Percentiles rank a stretch among this genome's conserved stretches.
These are phyloP conservation scores for Colletotrichum salicis DNA, from an alignment of 2,329 filamentous ascomycete species.

Conservation along the genomic window DNA sequence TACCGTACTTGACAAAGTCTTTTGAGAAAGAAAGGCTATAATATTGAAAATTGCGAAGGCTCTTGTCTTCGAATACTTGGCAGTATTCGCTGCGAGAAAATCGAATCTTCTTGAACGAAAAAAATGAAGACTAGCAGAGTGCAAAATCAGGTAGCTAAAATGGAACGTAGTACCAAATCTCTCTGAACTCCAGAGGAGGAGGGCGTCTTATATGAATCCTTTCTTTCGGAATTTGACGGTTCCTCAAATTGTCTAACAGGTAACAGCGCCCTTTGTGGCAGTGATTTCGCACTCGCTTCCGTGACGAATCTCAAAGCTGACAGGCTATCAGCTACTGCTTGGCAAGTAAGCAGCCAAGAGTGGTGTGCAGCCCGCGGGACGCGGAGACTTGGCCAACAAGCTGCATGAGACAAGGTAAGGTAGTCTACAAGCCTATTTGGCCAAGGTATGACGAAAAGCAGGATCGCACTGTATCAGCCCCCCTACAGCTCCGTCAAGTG, in stretches of 20 bases:
- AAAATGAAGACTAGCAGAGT: background rate
- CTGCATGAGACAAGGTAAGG: background rate
- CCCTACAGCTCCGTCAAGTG: no score
- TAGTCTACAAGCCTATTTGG: no score
- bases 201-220: background rate
- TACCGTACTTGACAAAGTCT: background rate
- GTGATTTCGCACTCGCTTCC: conserved; percentile 12
- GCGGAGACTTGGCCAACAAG: background rate
- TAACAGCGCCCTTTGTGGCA: background rate
- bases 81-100: no score
- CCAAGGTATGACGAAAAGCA: no score
- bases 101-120: no score
- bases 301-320: background rate
- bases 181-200: no score
- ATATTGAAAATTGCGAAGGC: background rate
- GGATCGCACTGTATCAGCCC: no score
- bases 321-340: conserved; percentile 12
- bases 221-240: background rate
- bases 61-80: no score
- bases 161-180: background rate
- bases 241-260: background rate
- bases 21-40: background rate
- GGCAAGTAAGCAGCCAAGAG: conserved; percentile 24
- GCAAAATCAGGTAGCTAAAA: background rate
- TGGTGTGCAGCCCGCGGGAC: background rate